Evolutionary conservation across 2,329 filamentous ascomycete genomes (phyloP), one percentile per base, ranked within the genome.

Genomic region (Thermochaetoides dissita): DNA sequence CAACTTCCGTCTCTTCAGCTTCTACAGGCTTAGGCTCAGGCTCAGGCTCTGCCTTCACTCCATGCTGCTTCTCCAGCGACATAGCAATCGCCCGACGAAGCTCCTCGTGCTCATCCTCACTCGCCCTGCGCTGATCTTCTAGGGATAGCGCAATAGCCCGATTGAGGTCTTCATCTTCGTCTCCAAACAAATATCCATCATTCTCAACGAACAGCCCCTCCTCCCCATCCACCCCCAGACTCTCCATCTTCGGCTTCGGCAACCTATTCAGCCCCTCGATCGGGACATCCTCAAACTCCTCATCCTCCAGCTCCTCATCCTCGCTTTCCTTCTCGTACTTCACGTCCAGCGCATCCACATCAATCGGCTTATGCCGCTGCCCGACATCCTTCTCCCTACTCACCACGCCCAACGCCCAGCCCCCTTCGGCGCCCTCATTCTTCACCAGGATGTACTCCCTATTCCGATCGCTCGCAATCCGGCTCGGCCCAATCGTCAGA

Each of bases 371-470:
- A 48, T 88, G 81, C 29, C 77, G 76, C 48, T 84, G 74, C 3
- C 85, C 87, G 36, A 80, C 72, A 39, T 91, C 76, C 49, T 84
- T 93, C 46, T 85, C 81, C 47, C 79, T 85, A 47, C 81, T 87
- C 17, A 98, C 88, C 28, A 98, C 91, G 40, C 91, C 91, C 6
- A 98, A 65, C 0, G 89, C 89, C 87, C 88, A 98, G 6, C 91
- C 91, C 37, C 91, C 91, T 58, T 96, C 89, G 1, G 86, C 87
- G 0, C 87, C 85, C 36, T 93, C 86, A 53, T 96, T 96, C 63
- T 91, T 94, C 34, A 98, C 88, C 4, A 98, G 67, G 9, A 98
- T 88, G 55, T 98, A 98, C 59, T 98, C 91, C 54, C 85, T 80
- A 10, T 86, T 84, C 55, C 80, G 86, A 57, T 98, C 91, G 39